phyloP scores from a whole-genome alignment of 192 early-diverging fungal genomes.

The Endogone sp. region DNA sequence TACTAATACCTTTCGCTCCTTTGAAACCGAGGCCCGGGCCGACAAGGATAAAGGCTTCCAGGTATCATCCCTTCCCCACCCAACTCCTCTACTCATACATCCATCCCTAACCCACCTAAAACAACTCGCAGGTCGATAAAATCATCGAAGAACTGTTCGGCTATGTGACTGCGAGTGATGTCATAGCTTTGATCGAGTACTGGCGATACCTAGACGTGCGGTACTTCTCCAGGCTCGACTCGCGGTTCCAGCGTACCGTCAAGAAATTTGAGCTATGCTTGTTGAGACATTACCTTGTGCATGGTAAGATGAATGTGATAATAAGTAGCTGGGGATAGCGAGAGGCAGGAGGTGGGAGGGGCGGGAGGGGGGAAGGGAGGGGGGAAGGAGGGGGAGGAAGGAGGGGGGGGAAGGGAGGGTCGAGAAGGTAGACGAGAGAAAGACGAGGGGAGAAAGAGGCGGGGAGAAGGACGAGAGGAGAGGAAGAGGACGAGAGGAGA shows the following conservation, averaged over 20 bases:
- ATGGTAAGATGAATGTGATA: too few species aligned
- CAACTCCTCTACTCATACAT: not conserved
- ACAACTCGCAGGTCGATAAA: slow-evolving; percentile 49
- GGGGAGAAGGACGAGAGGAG: not conserved
- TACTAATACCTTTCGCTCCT: slow-evolving; percentile 48
- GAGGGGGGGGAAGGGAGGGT: too few species aligned
- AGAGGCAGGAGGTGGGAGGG: not conserved
- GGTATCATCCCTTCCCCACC: slow-evolving; percentile 9
- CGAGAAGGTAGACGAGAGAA: too few species aligned
- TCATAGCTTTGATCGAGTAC: slow-evolving; percentile 46
- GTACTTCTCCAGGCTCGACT: slow-evolving; percentile 60
- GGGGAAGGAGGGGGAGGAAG: too few species aligned
- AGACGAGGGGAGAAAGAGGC: too few species aligned
- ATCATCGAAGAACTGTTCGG: slow-evolving; percentile 55
- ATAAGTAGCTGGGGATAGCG: too few species aligned
- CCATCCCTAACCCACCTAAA: not conserved
- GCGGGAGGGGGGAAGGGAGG: too few species aligned
- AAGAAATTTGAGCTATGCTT: slow-evolving; percentile 59
- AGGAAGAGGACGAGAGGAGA: not conserved
- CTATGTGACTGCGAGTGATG: slow-evolving; percentile 44
- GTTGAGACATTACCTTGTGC: slow-evolving; percentile 54
- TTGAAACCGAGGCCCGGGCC: slow-evolving; percentile 46
- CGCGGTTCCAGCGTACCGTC: slow-evolving; percentile 47
- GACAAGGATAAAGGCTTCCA: slow-evolving; percentile 63
- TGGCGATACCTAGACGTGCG: slow-evolving; percentile 61